Conservation (phyloP, 2,329 filamentous ascomycete genomes). For the Monilinia vaccinii-corymbosi region DNA sequence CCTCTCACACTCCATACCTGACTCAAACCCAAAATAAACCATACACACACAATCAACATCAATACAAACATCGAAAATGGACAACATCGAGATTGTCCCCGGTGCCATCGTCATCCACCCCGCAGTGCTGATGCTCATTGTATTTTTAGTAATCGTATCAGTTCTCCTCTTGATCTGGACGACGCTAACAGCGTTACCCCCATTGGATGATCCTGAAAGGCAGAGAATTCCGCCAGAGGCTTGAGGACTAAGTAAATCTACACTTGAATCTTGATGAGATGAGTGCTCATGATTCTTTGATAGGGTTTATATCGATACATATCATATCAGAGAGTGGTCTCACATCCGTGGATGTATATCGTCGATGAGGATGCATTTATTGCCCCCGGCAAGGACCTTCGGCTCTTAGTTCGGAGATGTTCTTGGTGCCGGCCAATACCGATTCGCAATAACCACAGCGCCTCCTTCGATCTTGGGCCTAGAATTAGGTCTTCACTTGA, state of each 20-base stretch:
- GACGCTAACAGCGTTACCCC: background rate
- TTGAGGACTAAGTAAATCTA: background rate
- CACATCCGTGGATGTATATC: rapidly evolving
- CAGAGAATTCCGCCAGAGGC: background rate
- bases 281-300: background rate
- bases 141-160: slow-evolving; percentile 1
- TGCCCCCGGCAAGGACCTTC: background rate
- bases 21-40: background rate
- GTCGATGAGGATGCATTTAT: background rate
- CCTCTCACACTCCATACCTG: background rate
- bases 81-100: slow-evolving; percentile 7
- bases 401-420: background rate
- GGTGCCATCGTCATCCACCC: slow-evolving; percentile 4
- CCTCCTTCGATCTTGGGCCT: background rate
- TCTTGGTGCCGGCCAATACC: background rate
- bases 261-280: background rate
- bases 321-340: background rate
- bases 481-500: background rate
- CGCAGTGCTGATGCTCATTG: background rate
- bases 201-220: background rate
- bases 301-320: background rate
- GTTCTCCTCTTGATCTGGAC: slow-evolving; percentile 4
- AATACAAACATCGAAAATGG: background rate
- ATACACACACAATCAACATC: background rate
- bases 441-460: too few species aligned